Base-by-base conservation (phyloP, 2,329 filamentous ascomycete genomes). In the Neonectria punicea region DNA sequence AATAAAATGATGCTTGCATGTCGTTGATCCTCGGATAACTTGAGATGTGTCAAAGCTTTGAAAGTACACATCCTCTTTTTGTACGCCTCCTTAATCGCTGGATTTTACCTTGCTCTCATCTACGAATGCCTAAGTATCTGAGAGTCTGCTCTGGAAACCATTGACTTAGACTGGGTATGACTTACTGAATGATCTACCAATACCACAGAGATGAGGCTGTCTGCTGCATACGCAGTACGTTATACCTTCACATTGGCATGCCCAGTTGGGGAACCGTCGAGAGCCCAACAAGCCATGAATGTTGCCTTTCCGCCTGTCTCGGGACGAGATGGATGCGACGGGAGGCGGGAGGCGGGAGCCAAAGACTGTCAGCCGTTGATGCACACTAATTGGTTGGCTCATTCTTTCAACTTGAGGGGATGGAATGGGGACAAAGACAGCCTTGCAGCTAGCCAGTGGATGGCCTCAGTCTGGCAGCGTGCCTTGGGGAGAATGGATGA, bases 391-490 rank as follows among this genome's bases (percentile, higher is more conserved):
- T 50, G 46, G 46, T 7, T 32, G 46, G 14, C 11, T 11, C 28
- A 9, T 32, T 32, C 16, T 32, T 25, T 28, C 46, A 30, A n/a
- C 25, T 30, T 10, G 16, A 30, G 6, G 14, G 13, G 34, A 36
- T 30, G 16, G 7, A 51, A n/a, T 13, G 10, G 16, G 16, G 47
- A 8, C n/a, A 13, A 51, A 20, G 11, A 34, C n/a, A 20, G 47
- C 28, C 47, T 30, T 34, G 32, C 32, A 30, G n/a, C 16, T 20
- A 5, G 47, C 66, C 63, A 66, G 63, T 68, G 49, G 55, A 47
- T 49, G 32, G 25, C 34, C 46, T 57, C 49, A 60, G 22, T 51
- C 36, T 61, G 56, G 28, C 43, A 61, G 56, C 57, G 60, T 66
- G 65, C 58, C 30, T 25, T 2, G 5, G 30, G 30, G 30, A 30